Percentiles rank a stretch among this genome's conserved stretches.
Conservation (phyloP, 1,284 basidiomycete species). For the Sparassis latifolia region DNA sequence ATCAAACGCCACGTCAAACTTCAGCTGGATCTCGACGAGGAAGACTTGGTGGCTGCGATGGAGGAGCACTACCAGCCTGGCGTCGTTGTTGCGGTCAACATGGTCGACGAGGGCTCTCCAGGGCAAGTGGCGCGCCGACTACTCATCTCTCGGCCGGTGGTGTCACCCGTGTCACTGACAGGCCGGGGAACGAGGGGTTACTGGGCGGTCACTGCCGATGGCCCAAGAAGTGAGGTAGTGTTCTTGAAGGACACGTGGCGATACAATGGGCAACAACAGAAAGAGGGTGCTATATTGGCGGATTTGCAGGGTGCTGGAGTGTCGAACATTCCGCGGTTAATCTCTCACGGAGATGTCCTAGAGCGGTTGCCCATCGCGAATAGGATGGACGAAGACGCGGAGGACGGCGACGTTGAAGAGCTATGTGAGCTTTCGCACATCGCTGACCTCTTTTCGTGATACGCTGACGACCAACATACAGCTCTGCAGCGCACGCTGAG, state of each 20-base stretch:
- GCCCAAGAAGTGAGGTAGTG: background rate
- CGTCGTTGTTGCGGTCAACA: background rate
- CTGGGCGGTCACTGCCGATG: conserved; percentile 6
- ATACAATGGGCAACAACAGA: background rate
- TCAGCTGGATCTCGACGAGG: background rate
- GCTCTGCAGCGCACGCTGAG: background rate
- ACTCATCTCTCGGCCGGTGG: conserved; percentile 5
- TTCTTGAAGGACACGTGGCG: conserved; percentile 13
- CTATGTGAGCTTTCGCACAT: background rate
- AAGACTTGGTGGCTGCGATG: background rate
- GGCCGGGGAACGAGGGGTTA: conserved; percentile 9
- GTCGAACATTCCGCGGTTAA: conserved; percentile 4
- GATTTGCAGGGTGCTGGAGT: background rate
- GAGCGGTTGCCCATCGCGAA: background rate
- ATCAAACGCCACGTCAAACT: conserved; percentile 1
- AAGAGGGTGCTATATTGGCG: conserved; percentile 6
- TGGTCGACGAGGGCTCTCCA: background rate
- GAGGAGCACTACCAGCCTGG: background rate
- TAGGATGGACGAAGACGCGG: background rate
- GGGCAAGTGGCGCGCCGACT: background rate
- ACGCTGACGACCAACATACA: background rate
- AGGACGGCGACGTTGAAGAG: background rate
- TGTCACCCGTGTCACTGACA: conserved; percentile 1
- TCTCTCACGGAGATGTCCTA: conserved; percentile 6
- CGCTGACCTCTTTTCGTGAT: background rate